phyloP scores from a whole-genome alignment of 1,139 yeast species.

The Diutina pseudorugosa region DNA sequence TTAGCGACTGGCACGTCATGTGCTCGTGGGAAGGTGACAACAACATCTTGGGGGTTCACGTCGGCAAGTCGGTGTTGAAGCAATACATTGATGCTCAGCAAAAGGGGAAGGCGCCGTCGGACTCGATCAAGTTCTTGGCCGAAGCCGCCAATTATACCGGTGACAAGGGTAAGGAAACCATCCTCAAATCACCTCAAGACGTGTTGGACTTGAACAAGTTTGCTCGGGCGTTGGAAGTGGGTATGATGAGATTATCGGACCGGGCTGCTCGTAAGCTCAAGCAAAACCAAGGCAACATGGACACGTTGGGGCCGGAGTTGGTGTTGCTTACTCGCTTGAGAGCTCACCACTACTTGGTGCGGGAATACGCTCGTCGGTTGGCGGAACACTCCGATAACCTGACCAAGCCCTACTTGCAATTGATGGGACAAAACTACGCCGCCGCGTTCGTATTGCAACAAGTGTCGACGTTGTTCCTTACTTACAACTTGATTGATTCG shows the following conservation, averaged over 20 bases:
- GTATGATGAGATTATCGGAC: slow-evolving; percentile 9
- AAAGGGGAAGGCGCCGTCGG: neutral
- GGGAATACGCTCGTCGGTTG: slow-evolving; percentile 11
- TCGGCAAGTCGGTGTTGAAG: neutral
- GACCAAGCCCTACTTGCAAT: slow-evolving; percentile 13
- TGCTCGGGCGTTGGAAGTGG: slow-evolving; percentile 9
- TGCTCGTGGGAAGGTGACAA: slow-evolving; percentile 5
- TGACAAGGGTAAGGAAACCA: slow-evolving; percentile 5
- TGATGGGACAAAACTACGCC: slow-evolving; percentile 14
- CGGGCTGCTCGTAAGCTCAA: slow-evolving; percentile 14
- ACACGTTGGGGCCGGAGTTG: slow-evolving; percentile 8
- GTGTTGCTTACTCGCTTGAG: slow-evolving; percentile 10
- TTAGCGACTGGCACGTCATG: slow-evolving; percentile 3
- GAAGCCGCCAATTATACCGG: neutral
- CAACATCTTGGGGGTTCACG: slow-evolving; percentile 1
- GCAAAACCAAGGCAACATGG: slow-evolving; percentile 11
- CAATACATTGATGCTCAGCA: neutral
- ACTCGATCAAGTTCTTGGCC: neutral
- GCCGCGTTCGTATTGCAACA: slow-evolving; percentile 21
- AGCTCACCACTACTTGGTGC: slow-evolving; percentile 10
- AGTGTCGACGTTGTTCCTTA: slow-evolving; percentile 28
- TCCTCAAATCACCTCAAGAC: slow-evolving; percentile 21
- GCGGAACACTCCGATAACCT: slow-evolving; percentile 9
- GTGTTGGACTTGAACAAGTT: slow-evolving; percentile 22
- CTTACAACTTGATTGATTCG: slow-evolving; percentile 23